Conservation (phyloP, 2,329 filamentous ascomycete genomes). For the Clonostachys chloroleuca region DNA sequence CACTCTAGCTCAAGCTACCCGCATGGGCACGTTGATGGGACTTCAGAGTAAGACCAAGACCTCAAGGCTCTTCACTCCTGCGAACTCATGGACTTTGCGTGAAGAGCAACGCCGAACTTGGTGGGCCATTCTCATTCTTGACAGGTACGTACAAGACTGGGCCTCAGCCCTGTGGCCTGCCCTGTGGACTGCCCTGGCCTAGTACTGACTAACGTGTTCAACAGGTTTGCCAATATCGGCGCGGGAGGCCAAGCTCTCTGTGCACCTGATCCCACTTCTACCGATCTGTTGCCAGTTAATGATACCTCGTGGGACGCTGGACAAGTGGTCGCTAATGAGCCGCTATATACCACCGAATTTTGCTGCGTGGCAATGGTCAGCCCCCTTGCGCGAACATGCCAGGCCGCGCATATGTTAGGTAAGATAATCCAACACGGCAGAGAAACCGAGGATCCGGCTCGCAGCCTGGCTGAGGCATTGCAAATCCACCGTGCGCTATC, state of each 20-base stretch:
- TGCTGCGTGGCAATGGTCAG: slow-evolving; percentile 5
- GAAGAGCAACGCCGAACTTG: slow-evolving; percentile 11
- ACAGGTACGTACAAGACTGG: slow-evolving; percentile 3
- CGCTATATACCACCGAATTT: slow-evolving; percentile 8
- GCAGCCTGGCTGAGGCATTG: slow-evolving; percentile 4
- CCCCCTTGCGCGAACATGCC: slow-evolving; percentile 7
- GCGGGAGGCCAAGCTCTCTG: slow-evolving; percentile 3
- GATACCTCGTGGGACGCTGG: slow-evolving; percentile 10
- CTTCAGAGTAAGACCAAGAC: background rate
- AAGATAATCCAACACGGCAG: slow-evolving; percentile 7
- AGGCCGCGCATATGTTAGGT: slow-evolving; percentile 10
- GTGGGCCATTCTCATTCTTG: slow-evolving; percentile 12
- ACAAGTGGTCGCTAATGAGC: slow-evolving; percentile 7
- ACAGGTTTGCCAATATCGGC: slow-evolving; percentile 7
- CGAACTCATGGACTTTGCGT: slow-evolving; percentile 8
- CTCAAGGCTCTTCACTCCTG: slow-evolving; percentile 6
- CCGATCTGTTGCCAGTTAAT: slow-evolving; percentile 9
- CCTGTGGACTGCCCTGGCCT: background rate
- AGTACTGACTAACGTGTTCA: background rate
- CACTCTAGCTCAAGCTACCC: slow-evolving; percentile 9
- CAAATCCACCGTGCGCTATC: slow-evolving; percentile 7
- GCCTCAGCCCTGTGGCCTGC: background rate
- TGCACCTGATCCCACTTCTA: slow-evolving; percentile 5
- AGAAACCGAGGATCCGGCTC: background rate
- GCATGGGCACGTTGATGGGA: slow-evolving; percentile 8